Conservation (phyloP, 768 basidiomycete genomes). For the Boletus barrowsii region DNA sequence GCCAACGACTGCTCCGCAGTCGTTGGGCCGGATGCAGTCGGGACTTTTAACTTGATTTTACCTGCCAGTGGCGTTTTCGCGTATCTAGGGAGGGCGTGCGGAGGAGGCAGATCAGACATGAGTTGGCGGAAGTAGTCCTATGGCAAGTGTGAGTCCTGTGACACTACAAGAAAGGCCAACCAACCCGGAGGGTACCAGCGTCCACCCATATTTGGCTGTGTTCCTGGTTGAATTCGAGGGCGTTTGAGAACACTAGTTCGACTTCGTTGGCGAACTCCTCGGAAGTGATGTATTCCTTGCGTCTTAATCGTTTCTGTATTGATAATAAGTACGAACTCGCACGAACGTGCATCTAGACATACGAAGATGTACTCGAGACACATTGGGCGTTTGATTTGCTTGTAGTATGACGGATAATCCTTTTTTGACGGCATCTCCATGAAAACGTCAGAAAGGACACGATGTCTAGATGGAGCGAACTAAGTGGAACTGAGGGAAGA, state of each 20-base stretch:
- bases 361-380: constrained; percentile 78
- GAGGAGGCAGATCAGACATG: constrained; percentile 74
- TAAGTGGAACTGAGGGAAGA: not conserved
- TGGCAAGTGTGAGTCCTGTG: constrained; percentile 7
- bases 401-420: constrained; percentile 77
- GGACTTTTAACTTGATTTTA: constrained; percentile 74
- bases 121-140: constrained; percentile 73
- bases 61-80: constrained; percentile 40
- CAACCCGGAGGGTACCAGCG: constrained; percentile 61
- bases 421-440: constrained; percentile 82
- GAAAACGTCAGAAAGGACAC: constrained; percentile 68
- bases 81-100: constrained; percentile 63
- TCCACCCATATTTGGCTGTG: constrained; percentile 82
- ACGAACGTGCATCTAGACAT: constrained; percentile 28
- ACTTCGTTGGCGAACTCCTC: constrained; percentile 82
- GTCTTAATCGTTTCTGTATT: constrained; percentile 72
- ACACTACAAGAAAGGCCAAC: constrained; percentile 17
- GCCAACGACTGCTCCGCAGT: constrained; percentile 10
- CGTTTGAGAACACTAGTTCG: constrained; percentile 88
- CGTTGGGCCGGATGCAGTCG: constrained; percentile 31
- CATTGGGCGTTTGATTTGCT: constrained; percentile 72
- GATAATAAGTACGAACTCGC: not conserved
- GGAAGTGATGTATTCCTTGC: constrained; percentile 67
- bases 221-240: constrained; percentile 84
- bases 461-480: constrained; percentile 46